Conservation (phyloP, 2,329 filamentous ascomycete genomes). For the Monosporascus sp. region DNA sequence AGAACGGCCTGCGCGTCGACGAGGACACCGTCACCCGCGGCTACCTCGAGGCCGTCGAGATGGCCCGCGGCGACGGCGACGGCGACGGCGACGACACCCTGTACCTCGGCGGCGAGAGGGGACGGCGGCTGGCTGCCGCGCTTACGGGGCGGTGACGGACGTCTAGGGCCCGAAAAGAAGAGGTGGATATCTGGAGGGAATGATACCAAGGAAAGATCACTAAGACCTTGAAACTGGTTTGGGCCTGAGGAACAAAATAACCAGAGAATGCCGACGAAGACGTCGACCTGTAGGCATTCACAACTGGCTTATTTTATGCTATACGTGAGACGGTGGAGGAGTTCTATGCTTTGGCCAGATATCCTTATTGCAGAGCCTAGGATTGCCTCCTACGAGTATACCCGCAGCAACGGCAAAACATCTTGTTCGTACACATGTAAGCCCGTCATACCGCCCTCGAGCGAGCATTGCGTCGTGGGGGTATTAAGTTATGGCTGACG, state of each 20-base stretch:
- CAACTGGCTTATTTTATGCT: too few species aligned
- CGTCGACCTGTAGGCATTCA: background rate
- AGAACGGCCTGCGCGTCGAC: conserved; percentile 78
- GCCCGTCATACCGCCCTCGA: too few species aligned
- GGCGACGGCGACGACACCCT: conserved; percentile 51
- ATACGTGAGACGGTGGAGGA: too few species aligned
- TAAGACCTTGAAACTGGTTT: background rate
- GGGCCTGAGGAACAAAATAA: too few species aligned
- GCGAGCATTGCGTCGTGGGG: too few species aligned
- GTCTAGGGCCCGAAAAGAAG: background rate
- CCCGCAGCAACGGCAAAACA: too few species aligned
- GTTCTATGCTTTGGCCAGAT: too few species aligned
- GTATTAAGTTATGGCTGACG: too few species aligned
- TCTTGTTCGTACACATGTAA: too few species aligned
- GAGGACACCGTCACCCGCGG: conserved; percentile 81
- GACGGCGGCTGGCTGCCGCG: conserved; percentile 44
- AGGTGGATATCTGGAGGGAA: too few species aligned
- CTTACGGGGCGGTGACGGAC: conserved; percentile 26
- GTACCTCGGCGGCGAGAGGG: conserved; percentile 55
- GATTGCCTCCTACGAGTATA: too few species aligned
- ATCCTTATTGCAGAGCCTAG: too few species aligned
- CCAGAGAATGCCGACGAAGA: background rate
- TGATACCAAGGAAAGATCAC: background rate
- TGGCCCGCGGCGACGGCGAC: conserved; percentile 58
- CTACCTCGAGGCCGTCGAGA: conserved; percentile 76